Percentiles rank a stretch among this genome's conserved stretches.
Conservation (phyloP, 768 basidiomycete species). For the Mycena epipterygia region DNA sequence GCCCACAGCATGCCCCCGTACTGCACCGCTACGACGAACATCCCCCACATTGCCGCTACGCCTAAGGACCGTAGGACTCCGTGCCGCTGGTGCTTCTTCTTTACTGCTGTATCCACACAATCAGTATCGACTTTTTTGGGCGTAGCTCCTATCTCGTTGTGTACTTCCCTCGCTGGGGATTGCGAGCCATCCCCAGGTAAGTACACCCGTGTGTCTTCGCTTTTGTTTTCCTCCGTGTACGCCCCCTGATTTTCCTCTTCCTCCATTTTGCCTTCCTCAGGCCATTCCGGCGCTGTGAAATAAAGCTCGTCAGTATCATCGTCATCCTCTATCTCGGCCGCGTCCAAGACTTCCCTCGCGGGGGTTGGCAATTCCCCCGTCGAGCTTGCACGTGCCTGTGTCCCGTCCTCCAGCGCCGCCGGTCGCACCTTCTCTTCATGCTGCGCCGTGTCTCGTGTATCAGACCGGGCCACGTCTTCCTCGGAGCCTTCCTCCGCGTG, state of each 20-base stretch:
- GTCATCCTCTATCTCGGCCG: neutral
- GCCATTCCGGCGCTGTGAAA: neutral
- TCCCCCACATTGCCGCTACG: neutral
- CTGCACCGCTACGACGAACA: neutral
- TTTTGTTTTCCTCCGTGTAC: neutral
- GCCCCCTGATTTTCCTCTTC: neutral
- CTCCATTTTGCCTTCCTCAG: neutral
- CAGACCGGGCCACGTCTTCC: too few species aligned
- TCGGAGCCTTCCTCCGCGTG: neutral
- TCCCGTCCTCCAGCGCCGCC: too few species aligned
- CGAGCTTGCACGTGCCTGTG: neutral
- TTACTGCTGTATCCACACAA: too few species aligned
- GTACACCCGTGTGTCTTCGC: constrained; percentile 1
- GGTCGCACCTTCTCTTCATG: too few species aligned
- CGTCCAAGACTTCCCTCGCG: neutral
- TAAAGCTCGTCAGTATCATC: neutral
- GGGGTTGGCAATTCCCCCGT: constrained; percentile 4
- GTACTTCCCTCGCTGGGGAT: neutral
- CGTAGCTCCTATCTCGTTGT: too few species aligned
- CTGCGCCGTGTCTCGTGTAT: too few species aligned
- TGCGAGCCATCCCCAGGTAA: neutral
- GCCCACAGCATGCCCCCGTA: neutral
- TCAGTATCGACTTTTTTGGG: too few species aligned
- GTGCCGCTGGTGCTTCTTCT: neutral
- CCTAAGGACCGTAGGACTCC: neutral